Evolutionary conservation across 306 rosid genomes (phyloP).

Genomic region (Benincasa hispida): DNA sequence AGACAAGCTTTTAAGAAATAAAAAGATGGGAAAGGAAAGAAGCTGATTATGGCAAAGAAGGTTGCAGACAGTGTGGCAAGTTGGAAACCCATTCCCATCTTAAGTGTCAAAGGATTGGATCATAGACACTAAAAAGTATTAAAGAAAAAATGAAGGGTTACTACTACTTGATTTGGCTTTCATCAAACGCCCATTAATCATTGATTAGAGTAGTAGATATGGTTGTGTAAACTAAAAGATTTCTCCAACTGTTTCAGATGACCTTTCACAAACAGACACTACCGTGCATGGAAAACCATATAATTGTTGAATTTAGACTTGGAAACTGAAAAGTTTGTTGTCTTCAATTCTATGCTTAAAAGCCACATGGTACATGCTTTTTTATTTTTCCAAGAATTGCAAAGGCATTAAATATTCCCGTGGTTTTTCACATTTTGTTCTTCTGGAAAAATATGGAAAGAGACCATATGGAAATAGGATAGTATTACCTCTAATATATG

Average conservation of each 20-base stretch:
- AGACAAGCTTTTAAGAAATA: not conserved
- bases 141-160: not conserved
- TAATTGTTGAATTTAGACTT: not conserved
- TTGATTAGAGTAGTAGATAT: not conserved
- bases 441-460: not conserved
- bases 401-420: not conserved
- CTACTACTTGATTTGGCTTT: slow-evolving; percentile 4
- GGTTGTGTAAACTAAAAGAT: not conserved
- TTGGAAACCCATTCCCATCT: not conserved
- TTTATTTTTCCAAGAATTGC: not conserved
- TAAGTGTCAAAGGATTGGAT: slow-evolving; percentile 4
- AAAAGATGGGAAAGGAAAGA: not conserved
- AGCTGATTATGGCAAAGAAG: not conserved
- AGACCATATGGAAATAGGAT: not conserved
- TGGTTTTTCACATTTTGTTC: not conserved
- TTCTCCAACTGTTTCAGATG: not conserved
- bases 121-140: not conserved
- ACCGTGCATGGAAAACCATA: not conserved
- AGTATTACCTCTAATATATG: not conserved
- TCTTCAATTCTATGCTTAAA: not conserved
- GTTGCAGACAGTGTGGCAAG: not conserved
- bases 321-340: not conserved
- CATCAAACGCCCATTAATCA: not conserved
- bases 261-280: not conserved
- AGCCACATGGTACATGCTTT: not conserved